A percentile compares a stretch with the other conserved stretches of the same genome.
Evolutionary conservation across 208 protist genomes (phyloP).

Genomic region (Acanthamoeba culbertsoni): DNA sequence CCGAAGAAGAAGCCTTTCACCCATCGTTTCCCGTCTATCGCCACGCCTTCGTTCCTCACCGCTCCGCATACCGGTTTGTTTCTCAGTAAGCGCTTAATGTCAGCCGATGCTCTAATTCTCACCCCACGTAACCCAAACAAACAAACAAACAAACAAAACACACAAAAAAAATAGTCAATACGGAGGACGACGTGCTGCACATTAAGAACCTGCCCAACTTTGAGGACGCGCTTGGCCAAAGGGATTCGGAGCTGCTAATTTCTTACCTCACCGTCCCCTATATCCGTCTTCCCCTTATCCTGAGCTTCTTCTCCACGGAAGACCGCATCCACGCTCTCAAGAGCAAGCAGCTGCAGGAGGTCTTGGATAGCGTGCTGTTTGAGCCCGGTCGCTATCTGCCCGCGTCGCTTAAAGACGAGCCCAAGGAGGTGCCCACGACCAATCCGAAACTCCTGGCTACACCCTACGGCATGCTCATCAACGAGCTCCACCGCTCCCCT

Average conservation of each 20-base stretch:
- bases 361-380: slow-evolving; percentile 90
- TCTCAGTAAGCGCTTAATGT: not conserved
- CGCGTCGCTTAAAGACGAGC: slow-evolving; percentile 41
- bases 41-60: slow-evolving; percentile 44
- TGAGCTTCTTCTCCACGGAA: slow-evolving; percentile 88
- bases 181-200: slow-evolving; percentile 91
- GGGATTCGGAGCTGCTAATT: slow-evolving; percentile 88
- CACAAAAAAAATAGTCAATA: slow-evolving; percentile 61
- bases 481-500: slow-evolving; percentile 85
- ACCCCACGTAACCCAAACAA: too few relatives aligned
- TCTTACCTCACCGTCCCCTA: slow-evolving; percentile 89
- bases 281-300: slow-evolving; percentile 86
- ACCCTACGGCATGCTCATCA: slow-evolving; percentile 87
- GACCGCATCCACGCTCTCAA: slow-evolving; percentile 84
- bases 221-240: slow-evolving; percentile 81
- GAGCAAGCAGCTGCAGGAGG: slow-evolving; percentile 73
- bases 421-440: slow-evolving; percentile 81
- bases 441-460: slow-evolving; percentile 84
- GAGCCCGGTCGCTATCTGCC: slow-evolving; percentile 87
- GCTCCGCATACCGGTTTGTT: not conserved
- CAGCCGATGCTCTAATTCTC: not conserved
- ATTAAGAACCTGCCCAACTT: slow-evolving; percentile 83
- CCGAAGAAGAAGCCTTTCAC: slow-evolving; percentile 57
- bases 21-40: slow-evolving; percentile 35
- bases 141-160: not conserved